Base-by-base conservation (phyloP, 2,329 filamentous ascomycete species). In the Penicillium decumbens region DNA sequence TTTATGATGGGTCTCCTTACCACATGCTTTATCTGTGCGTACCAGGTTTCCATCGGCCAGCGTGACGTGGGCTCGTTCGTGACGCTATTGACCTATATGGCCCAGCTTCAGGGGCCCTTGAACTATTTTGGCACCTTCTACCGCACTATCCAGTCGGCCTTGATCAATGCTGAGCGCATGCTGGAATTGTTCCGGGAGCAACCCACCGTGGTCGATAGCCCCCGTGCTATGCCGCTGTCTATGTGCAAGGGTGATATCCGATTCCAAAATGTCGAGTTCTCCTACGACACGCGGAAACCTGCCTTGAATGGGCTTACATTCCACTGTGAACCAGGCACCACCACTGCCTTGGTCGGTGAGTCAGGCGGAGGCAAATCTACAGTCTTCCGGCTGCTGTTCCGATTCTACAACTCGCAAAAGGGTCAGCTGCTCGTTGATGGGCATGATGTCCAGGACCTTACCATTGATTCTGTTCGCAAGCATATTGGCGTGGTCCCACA, bases 291-390 rank as follows among this genome's bases (percentile, higher is more conserved):
- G 47, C 87, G 90, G 45, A 91, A 89, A 66, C 85, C 90, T 6
- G 93, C 93, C 1, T 74, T 98, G 54, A 84, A 87, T 56, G 85
- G 90, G 40, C 78, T 98, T 42, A 85, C 81, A 55, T 97, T 98
- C 70, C 84, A 86, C 55, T 96, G 91, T 68, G 75, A 77, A 15
- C 91, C 93, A 1, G 93, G 93, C 45, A 96, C 90, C 0, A 97
- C 91, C 0, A 98, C 92, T 5, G 93, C 93, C 0, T 85, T 98
- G 56, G 93, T 98, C 15, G 93, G 93, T 56, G 92, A 97, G 69
- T 97, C 92, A 28, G 93, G 93, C 40, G 93, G 93, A 51, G 93
- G 93, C 58, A 98, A 98, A 71, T 97, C 92, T 2, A 98, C 93
- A 0, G 81, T 98, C 24, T 96, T 98, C 76, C 87, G 93, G 43